Evolutionary conservation across 2,329 filamentous ascomycete species (phyloP), one percentile per base, ranked within the genome.

Genomic region (Aureobasidium sp.): DNA sequence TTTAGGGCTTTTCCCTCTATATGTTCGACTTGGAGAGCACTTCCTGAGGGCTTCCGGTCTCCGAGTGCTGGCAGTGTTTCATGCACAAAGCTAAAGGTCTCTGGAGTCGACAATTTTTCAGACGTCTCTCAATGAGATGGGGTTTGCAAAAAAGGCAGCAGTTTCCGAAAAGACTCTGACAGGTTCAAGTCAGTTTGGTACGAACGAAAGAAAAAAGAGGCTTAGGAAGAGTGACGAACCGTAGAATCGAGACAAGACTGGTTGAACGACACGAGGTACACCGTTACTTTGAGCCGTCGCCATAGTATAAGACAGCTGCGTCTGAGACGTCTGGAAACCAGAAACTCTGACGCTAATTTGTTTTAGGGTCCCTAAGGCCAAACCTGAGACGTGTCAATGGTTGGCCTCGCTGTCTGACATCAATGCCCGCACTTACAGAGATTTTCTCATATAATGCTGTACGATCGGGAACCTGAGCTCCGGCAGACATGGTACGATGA

Each of bases 381-480:
- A 57, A 57, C 31, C 53, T 46, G 53, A 57, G 53, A 57, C 53
- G 53, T 57, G 53, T 45, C 53, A 57, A 45, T 57, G 38, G 53
- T 10, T 23, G 53, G 53, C 40, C 53, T 57, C 11, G 38, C 11
- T 29, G 25, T 55, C 38, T 55, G 51, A 55, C 51, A 55, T 55
- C 51, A 55, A 29, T 13, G 17, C 51, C 25, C 51, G 38, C 25
- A 43, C 27, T 42, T 17, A 55, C 49, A 50, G 21, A 40, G 23
- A 40, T 38, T 38, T 40, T 21, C 37, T 33, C 51, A 37, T 23
- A 46, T 46, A 45, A 42, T 13, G 19, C 21, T 35, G 27, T 46
- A 35, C 31, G 19, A 13, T 13, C 35, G 31, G 53, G 25, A 45
- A 11, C 40, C 21, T 45, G 40, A 40, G 35, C 49, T 53, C 19